A percentile compares a stretch with the other conserved stretches of the same genome.
Conservation (phyloP, 345 rosid genomes). For the Erodium maritimum region DNA sequence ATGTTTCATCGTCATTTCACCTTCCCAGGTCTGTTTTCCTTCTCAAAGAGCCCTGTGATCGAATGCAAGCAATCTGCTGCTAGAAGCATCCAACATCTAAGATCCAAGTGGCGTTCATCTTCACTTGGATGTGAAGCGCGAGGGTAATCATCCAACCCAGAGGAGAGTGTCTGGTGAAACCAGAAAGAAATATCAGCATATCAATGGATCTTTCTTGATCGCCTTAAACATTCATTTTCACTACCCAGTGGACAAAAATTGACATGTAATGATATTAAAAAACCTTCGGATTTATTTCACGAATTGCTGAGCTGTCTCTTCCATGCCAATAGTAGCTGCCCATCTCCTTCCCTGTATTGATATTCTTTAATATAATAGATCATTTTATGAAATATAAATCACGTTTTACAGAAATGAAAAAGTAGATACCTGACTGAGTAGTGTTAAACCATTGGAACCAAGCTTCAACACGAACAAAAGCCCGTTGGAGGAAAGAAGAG, state of each 20-base stretch:
- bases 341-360: conserved; percentile 49
- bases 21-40: conserved; percentile 24
- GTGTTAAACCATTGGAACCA: conserved; percentile 90
- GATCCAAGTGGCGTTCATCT: conserved; percentile 86
- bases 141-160: conserved; percentile 91
- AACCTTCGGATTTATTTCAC: conserved; percentile 81
- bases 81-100: conserved; percentile 95
- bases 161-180: conserved; percentile 45
- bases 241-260: too few species aligned
- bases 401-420: background rate
- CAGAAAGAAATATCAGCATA: conserved; percentile 14
- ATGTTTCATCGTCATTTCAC: conserved; percentile 15
- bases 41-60: conserved; percentile 37
- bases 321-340: conserved; percentile 89
- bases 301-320: conserved; percentile 49
- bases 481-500: conserved; percentile 53
- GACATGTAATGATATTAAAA: conserved; percentile 6
- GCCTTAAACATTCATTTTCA: background rate
- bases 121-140: conserved; percentile 89
- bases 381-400: background rate
- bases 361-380: background rate
- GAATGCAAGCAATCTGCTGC: conserved; percentile 81
- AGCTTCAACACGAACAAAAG: conserved; percentile 68
- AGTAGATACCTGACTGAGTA: conserved; percentile 56
- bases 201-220: background rate